phyloP scores from a whole-genome alignment of 768 basidiomycete genomes.

The Auriscalpium vulgare region DNA sequence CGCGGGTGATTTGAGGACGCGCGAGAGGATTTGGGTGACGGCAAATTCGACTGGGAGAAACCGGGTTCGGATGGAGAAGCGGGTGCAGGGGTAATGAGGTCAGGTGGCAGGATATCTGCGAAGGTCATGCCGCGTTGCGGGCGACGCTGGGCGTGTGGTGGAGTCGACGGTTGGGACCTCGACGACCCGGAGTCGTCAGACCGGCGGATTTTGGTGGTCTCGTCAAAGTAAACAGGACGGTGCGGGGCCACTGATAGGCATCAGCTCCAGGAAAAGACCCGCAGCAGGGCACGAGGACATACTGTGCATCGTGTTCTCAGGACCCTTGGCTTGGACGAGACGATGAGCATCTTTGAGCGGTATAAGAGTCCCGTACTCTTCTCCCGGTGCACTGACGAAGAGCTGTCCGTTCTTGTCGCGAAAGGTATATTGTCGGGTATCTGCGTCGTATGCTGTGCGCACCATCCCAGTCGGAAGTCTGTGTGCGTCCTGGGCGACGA shows the following conservation, averaged over 20 bases:
- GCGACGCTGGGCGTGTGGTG: background rate
- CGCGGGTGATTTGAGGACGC: background rate
- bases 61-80: background rate
- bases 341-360: conserved; percentile 2
- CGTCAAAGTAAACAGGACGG: background rate
- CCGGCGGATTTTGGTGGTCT: background rate
- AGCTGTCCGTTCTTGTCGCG: background rate
- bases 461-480: conserved; percentile 8
- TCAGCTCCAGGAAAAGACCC: background rate
- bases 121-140: conserved; percentile 8
- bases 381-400: conserved; percentile 7
- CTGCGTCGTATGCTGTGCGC: conserved; percentile 11
- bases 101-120: conserved; percentile 1
- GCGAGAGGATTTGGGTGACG: background rate
- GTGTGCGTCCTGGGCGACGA: conserved; percentile 2
- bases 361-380: conserved; percentile 8
- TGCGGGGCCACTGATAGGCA: background rate
- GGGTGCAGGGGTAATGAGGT: conserved; percentile 5
- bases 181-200: too few relatives aligned
- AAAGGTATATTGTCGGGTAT: conserved; percentile 8
- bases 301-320: background rate
- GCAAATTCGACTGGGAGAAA: background rate
- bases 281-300: background rate
- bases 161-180: background rate
- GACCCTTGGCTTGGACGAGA: background rate